phyloP scores from a whole-genome alignment of 306 rosid genomes.

The Nissolia schottii region DNA sequence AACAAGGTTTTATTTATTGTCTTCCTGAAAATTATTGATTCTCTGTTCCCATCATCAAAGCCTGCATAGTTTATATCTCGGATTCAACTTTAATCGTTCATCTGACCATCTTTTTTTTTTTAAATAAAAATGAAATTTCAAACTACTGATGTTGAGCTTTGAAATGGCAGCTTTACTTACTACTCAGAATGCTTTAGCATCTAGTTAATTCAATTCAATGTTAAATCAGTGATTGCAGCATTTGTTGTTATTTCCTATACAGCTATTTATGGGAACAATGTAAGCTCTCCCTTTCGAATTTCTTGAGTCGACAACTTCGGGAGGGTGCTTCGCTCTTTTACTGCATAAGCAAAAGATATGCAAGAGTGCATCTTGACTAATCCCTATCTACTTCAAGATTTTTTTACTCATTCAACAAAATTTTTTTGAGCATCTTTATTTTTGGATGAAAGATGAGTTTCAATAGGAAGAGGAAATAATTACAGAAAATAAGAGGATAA shows the following conservation, averaged over 20 bases:
- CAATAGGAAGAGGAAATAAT: no score
- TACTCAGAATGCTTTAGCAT: neutral
- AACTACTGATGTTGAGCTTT: neutral
- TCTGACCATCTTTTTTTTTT: neutral
- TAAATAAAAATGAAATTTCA: no score
- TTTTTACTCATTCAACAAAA: neutral
- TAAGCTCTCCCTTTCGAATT: neutral
- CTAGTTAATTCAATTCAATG: neutral
- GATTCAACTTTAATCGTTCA: neutral
- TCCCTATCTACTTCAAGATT: neutral
- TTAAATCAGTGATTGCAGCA: neutral
- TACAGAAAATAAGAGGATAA: no score
- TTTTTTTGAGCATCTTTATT: neutral
- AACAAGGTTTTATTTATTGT: conserved; percentile 51
- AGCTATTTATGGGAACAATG: neutral
- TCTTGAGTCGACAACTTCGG: neutral
- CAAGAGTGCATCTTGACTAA: neutral
- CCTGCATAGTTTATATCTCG: neutral
- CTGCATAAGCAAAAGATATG: neutral
- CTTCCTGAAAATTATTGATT: neutral
- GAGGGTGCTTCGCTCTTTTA: neutral
- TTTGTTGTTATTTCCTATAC: neutral
- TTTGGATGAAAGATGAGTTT: no score
- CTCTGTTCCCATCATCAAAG: neutral
- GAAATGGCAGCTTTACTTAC: neutral